Evolutionary conservation across 164 flowering plant species (phyloP).

Genomic region (Stephania japonica): DNA sequence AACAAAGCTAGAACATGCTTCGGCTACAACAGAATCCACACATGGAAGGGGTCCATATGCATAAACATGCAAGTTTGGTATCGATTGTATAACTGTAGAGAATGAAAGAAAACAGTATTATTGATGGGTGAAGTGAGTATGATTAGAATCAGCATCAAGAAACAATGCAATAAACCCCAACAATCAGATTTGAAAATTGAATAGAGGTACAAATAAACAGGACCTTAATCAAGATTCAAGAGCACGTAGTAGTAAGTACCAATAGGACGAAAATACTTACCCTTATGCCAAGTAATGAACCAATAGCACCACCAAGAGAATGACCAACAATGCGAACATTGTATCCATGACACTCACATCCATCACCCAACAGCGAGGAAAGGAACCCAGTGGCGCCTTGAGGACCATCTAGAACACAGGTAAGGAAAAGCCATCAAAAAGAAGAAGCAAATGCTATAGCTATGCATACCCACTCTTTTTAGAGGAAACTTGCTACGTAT

Average conservation of each 20-base stretch:
- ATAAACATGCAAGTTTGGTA: conserved; percentile 67
- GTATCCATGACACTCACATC: conserved; percentile 80
- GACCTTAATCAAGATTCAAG: neutral
- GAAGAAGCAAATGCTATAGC: neutral
- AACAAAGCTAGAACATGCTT: conserved; percentile 68
- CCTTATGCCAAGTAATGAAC: conserved; percentile 64
- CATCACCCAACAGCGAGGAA: conserved; percentile 65
- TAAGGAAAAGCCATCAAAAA: neutral
- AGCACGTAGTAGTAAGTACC: neutral
- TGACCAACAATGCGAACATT: conserved; percentile 71
- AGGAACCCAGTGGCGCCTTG: conserved; percentile 49
- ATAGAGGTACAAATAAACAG: neutral
- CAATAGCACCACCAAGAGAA: conserved; percentile 85
- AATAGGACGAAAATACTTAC: conserved; percentile 29
- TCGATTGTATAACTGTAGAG: conserved; percentile 40
- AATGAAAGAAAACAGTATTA: conserved; percentile 7
- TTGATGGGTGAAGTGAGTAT: neutral
- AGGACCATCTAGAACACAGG: conserved; percentile 13
- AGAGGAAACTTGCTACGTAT: too few species aligned
- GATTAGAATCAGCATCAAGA: neutral
- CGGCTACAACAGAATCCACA: conserved; percentile 55
- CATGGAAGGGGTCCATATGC: conserved; percentile 81
- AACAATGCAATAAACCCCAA: neutral
- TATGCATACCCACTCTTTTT: too few species aligned
- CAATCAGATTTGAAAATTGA: neutral